phyloP scores from a whole-genome alignment of 176 grass and related monocot genomes.

The Rhynchospora tenuis region DNA sequence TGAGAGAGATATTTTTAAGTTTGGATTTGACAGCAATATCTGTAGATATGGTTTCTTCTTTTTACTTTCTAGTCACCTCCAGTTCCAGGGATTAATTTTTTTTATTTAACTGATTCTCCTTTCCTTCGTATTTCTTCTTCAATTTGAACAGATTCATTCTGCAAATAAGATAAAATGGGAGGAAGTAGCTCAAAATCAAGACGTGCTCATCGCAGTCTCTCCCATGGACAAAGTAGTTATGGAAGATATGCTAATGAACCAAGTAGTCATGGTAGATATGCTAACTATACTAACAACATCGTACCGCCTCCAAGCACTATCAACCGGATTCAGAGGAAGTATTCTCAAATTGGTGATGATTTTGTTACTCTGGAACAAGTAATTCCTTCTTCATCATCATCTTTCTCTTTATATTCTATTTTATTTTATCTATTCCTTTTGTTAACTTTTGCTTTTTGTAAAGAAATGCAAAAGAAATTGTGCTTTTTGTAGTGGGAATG shows the following conservation, averaged over 20 bases:
- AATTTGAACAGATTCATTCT: slow-evolving; percentile 9
- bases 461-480: background rate
- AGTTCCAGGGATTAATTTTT: no score
- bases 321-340: slow-evolving; percentile 15
- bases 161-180: slow-evolving; percentile 33
- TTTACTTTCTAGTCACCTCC: background rate
- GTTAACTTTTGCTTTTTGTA: background rate
- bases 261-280: background rate
- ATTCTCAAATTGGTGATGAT: slow-evolving; percentile 51
- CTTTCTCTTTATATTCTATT: background rate
- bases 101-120: background rate
- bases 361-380: slow-evolving; percentile 61
- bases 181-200: slow-evolving; percentile 28
- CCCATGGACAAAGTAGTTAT: background rate
- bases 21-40: background rate
- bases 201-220: slow-evolving; percentile 1
- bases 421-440: background rate
- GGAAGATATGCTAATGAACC: background rate
- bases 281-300: slow-evolving; percentile 15
- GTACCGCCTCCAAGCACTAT: background rate
- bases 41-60: background rate
- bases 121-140: background rate
- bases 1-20: background rate
- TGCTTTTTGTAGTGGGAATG: background rate
- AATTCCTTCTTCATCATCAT: background rate